Evolutionary conservation across 148 eudicot genomes (phyloP).

Genomic region (Vaccinium macrocarpon): DNA sequence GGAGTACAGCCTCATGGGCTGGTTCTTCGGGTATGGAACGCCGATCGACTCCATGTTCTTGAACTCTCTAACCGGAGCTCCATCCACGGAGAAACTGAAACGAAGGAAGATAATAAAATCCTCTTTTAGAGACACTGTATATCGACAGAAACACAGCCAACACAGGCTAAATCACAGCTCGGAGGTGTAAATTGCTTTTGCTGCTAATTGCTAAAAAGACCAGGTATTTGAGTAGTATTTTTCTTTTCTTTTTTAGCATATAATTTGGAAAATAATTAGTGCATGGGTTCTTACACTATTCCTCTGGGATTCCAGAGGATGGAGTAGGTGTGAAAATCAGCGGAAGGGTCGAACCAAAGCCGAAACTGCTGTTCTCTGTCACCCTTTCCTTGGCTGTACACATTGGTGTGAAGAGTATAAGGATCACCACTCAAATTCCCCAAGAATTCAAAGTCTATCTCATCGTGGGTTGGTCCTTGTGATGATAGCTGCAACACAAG

Average conservation of each 20-base stretch:
- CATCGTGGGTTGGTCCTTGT: background rate
- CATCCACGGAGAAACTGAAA: background rate
- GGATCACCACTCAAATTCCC: slow-evolving; percentile 7
- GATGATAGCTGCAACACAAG: background rate
- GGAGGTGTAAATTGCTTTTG: background rate
- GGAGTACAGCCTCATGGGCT: background rate
- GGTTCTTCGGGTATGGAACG: background rate
- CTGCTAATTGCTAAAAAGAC: background rate
- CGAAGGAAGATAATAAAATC: background rate
- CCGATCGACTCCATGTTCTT: slow-evolving; percentile 3
- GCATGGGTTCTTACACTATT: background rate
- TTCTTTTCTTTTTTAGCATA: background rate
- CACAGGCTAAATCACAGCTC: background rate
- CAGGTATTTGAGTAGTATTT: background rate
- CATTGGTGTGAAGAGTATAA: slow-evolving; percentile 4
- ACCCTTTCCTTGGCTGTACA: slow-evolving; percentile 7
- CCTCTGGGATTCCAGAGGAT: slow-evolving; percentile 1
- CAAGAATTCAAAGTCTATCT: slow-evolving; percentile 6
- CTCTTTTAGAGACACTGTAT: background rate
- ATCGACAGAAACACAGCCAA: background rate
- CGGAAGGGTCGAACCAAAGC: slow-evolving; percentile 8
- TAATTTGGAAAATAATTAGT: background rate
- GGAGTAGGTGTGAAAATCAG: background rate
- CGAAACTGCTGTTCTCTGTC: slow-evolving; percentile 6
- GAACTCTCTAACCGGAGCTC: background rate